Conservation (phyloP, 306 rosid species). For the Benincasa hispida region DNA sequence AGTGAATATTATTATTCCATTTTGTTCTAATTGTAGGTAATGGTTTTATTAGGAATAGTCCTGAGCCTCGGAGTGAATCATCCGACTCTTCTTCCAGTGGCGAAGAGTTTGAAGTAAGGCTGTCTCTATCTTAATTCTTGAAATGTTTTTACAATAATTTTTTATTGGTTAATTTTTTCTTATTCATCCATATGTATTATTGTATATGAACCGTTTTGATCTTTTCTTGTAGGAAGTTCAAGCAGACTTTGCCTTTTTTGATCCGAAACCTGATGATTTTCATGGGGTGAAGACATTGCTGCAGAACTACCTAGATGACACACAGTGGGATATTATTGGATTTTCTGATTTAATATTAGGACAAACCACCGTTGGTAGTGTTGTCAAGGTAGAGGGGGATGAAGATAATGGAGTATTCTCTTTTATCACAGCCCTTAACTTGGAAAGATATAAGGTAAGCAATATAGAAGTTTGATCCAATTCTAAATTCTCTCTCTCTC, state of each 20-base stretch:
- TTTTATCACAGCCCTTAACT: slow-evolving; percentile 56
- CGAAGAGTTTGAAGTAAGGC: slow-evolving; percentile 51
- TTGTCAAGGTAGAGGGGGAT: slow-evolving; percentile 64
- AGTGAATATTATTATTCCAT: neutral
- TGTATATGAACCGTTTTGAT: neutral
- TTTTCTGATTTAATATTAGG: slow-evolving; percentile 56
- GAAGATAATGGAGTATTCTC: slow-evolving; percentile 71
- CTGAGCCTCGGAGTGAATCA: slow-evolving; percentile 18
- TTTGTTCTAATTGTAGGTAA: slow-evolving; percentile 23
- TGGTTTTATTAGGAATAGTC: slow-evolving; percentile 7
- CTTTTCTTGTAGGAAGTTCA: slow-evolving; percentile 45
- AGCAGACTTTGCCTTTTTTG: slow-evolving; percentile 78
- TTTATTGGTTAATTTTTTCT: neutral
- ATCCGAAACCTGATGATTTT: slow-evolving; percentile 67
- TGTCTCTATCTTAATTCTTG: neutral
- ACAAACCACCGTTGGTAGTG: slow-evolving; percentile 64
- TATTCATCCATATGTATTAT: neutral
- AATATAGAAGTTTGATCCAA: neutral
- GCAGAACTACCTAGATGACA: slow-evolving; percentile 53
- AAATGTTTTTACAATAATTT: neutral
- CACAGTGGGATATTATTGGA: slow-evolving; percentile 69
- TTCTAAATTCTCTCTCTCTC: neutral
- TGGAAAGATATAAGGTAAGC: slow-evolving; percentile 59
- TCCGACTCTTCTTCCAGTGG: slow-evolving; percentile 47
- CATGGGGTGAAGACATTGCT: slow-evolving; percentile 83